Percentiles rank a stretch among this genome's conserved stretches.
phyloP scores from a whole-genome alignment of 139 green algal species.

The Yamagishiella unicocca region DNA sequence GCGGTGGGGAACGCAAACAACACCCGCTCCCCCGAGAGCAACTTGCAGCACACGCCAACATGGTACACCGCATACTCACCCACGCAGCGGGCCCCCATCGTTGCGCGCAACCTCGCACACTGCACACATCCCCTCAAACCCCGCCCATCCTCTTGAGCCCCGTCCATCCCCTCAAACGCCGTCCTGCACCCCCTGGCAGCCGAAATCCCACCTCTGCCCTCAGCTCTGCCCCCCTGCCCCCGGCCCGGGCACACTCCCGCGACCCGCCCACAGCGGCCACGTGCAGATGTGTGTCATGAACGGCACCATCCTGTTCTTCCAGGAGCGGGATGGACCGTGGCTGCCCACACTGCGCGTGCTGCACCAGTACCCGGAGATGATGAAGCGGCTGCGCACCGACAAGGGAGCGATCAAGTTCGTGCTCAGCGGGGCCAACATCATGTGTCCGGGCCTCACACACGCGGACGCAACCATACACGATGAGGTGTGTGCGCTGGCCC shows the following conservation, averaged over 20 bases:
- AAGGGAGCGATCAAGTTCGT: conserved; percentile 99
- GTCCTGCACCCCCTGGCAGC: too few species aligned
- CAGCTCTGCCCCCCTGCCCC: neutral
- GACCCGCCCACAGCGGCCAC: conserved; percentile 72
- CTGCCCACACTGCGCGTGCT: conserved; percentile 93
- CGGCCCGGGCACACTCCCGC: neutral
- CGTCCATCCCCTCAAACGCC: too few species aligned
- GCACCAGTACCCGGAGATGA: conserved; percentile 85
- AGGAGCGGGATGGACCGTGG: conserved; percentile 92
- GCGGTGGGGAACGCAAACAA: too few species aligned
- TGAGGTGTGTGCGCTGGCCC: too few species aligned
- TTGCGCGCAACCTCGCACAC: too few species aligned
- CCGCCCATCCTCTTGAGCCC: neutral
- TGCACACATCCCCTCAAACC: neutral
- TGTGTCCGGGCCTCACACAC: conserved; percentile 98
- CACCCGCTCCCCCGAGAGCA: too few species aligned
- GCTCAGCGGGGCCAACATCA: conserved; percentile 97
- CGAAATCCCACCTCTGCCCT: neutral
- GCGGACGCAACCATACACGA: conserved; percentile 94
- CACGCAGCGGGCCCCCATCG: too few species aligned
- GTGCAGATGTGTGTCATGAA: conserved; percentile 91
- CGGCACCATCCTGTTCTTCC: conserved; percentile 92
- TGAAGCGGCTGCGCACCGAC: conserved; percentile 90
- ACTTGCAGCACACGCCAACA: too few species aligned
- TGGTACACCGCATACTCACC: too few species aligned